Evolutionary conservation across 208 protist genomes (phyloP).

Genomic region (Acanthamoeba sp.): DNA sequence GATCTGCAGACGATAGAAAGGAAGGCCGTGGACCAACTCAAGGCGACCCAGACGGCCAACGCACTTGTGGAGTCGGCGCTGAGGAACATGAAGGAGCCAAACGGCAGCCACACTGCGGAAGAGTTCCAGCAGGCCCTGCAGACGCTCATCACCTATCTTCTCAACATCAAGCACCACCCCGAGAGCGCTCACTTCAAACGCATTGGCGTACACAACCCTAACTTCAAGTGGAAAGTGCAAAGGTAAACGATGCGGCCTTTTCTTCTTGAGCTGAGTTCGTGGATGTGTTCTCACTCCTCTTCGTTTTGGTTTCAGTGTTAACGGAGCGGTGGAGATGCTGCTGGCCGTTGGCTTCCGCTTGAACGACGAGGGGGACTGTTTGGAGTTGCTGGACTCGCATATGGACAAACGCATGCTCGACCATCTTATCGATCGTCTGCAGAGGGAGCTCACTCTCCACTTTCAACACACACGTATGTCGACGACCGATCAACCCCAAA

Average conservation of each 20-base stretch:
- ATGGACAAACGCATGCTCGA: constrained; percentile 2
- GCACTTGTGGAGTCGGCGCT: constrained; percentile 23
- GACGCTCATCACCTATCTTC: constrained; percentile 50
- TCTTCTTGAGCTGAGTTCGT: too few relatives aligned
- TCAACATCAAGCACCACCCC: constrained; percentile 63
- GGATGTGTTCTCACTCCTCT: too few relatives aligned
- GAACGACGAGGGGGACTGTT: background rate
- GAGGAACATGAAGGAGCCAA: background rate
- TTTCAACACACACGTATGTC: background rate
- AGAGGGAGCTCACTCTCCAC: constrained; percentile 17
- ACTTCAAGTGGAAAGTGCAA: constrained; percentile 71
- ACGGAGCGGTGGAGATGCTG: constrained; percentile 5
- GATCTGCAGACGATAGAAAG: background rate
- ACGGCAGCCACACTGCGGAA: constrained; percentile 29
- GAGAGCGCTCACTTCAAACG: constrained; percentile 1
- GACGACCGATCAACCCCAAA: too few relatives aligned
- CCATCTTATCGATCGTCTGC: background rate
- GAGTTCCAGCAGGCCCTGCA: constrained; percentile 60
- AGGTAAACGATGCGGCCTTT: too few relatives aligned
- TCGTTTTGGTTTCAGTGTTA: background rate
- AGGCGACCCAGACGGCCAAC: background rate
- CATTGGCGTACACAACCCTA: constrained; percentile 41
- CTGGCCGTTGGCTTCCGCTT: background rate
- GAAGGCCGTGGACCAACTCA: background rate
- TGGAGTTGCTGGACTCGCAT: background rate